Conservation (phyloP, 108 stramenopile genomes). For the Cyclotella choctawhatcheeana region DNA sequence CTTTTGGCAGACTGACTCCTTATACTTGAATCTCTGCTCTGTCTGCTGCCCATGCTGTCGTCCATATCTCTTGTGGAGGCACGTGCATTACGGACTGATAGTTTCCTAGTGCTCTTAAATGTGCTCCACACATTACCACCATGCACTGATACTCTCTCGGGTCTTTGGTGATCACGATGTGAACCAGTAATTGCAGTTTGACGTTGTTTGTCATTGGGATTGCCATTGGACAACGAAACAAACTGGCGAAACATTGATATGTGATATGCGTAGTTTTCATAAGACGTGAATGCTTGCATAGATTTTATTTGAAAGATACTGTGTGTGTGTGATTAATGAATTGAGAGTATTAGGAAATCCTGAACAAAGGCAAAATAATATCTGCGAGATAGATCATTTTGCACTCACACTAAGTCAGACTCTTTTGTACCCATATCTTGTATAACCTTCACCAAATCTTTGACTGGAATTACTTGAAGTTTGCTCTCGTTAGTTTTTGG, state of each 20-base stretch:
- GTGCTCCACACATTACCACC: slow-evolving; percentile 47
- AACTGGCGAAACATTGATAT: slow-evolving; percentile 69
- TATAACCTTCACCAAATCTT: slow-evolving; percentile 30
- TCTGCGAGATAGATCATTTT: not conserved
- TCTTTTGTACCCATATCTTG: slow-evolving; percentile 14
- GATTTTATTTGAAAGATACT: slow-evolving; percentile 55
- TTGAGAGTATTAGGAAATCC: not conserved
- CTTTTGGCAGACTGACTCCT: not conserved
- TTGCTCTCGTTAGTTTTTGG: slow-evolving; percentile 14
- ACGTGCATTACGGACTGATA: not conserved
- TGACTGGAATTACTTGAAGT: slow-evolving; percentile 37
- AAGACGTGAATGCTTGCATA: slow-evolving; percentile 51
- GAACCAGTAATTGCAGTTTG: no score
- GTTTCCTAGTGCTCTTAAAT: slow-evolving; percentile 20
- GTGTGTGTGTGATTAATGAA: no score
- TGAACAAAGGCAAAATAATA: slow-evolving; percentile 3
- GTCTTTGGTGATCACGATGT: no score
- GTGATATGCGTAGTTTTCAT: slow-evolving; percentile 77
- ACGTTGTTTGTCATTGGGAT: no score
- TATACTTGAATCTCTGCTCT: not conserved
- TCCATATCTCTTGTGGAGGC: not conserved
- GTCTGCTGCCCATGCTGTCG: not conserved
- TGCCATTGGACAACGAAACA: slow-evolving; percentile 6
- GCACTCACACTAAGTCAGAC: not conserved
- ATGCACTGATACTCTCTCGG: slow-evolving; percentile 32